Percentiles rank a stretch among this genome's conserved stretches.
These are phyloP conservation scores for Pseudogymnoascus sp. DNA, from an alignment of 2,329 filamentous ascomycete genomes.

Conservation along the genomic window DNA sequence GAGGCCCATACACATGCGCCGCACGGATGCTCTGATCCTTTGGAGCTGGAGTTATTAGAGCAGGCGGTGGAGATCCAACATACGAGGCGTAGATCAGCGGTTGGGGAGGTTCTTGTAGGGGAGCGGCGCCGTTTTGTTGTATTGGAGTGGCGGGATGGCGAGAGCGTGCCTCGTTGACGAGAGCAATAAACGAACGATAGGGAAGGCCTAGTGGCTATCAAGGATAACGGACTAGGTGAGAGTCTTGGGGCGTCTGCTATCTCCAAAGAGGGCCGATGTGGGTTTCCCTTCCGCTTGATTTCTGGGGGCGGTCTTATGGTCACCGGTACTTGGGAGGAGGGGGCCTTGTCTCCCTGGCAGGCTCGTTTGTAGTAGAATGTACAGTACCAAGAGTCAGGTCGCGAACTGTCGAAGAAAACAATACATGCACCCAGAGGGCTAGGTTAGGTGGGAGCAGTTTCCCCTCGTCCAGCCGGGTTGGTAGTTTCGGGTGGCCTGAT, in stretches of 20 bases:
- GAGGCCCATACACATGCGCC: neutral
- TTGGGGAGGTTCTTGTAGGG: neutral
- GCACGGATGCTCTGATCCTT: neutral
- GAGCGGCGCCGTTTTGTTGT: neutral
- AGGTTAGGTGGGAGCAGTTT: neutral
- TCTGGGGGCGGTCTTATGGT: conserved; percentile 2
- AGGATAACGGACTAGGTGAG: conserved; percentile 5
- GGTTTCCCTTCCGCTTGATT: neutral
- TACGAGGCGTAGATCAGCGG: neutral
- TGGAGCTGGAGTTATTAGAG: neutral
- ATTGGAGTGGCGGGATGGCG: neutral
- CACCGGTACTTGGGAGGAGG: conserved; percentile 5
- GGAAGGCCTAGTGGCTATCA: conserved; percentile 5
- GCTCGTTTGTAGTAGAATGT: conserved; percentile 2
- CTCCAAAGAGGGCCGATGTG: conserved; percentile 3
- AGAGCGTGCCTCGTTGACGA: neutral
- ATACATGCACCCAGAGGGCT: conserved; percentile 1
- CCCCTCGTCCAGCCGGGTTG: neutral
- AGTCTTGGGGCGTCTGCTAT: neutral
- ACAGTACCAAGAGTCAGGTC: neutral
- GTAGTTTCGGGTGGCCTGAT: neutral
- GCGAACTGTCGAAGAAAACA: conserved; percentile 1
- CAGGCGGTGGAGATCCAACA: neutral
- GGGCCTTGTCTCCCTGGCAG: neutral
- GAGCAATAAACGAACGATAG: conserved; percentile 1